These are phyloP conservation scores for Trichomonas vaginalis DNA, from an alignment of 208 protist species.

Conservation along the genomic window DNA sequence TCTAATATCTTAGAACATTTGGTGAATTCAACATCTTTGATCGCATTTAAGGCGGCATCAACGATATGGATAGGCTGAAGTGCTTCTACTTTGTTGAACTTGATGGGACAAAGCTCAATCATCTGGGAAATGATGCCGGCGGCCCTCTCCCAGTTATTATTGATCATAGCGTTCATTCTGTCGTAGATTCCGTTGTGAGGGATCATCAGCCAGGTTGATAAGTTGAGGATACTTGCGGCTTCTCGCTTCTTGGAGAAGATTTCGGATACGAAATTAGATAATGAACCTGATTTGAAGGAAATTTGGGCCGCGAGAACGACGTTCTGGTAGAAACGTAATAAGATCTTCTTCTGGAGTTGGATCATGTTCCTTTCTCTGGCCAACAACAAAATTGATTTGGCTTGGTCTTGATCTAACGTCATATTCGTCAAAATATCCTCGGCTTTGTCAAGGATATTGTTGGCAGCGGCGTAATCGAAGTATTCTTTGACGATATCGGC, in stretches of 20 bases:
- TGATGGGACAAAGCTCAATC: neutral
- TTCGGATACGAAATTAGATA: neutral
- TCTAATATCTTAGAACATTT: neutral
- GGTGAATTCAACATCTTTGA: neutral
- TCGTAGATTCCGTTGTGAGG: neutral
- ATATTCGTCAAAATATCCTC: neutral
- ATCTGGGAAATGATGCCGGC: neutral
- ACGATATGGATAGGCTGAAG: neutral
- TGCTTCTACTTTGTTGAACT: neutral
- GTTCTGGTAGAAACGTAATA: neutral
- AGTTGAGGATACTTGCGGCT: neutral
- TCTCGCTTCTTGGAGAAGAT: neutral
- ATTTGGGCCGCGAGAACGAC: neutral
- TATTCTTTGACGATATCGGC: neutral
- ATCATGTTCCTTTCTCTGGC: neutral
- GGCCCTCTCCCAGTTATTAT: neutral
- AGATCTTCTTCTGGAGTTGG: neutral
- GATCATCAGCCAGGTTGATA: neutral
- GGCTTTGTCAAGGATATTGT: neutral
- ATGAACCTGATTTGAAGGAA: neutral
- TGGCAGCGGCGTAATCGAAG: neutral
- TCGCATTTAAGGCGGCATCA: neutral
- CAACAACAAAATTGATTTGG: neutral
- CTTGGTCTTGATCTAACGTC: neutral
- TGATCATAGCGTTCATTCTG: neutral